These are phyloP conservation scores for Penicillium palitans DNA, from an alignment of 2,329 filamentous ascomycete species.

Conservation along the genomic window DNA sequence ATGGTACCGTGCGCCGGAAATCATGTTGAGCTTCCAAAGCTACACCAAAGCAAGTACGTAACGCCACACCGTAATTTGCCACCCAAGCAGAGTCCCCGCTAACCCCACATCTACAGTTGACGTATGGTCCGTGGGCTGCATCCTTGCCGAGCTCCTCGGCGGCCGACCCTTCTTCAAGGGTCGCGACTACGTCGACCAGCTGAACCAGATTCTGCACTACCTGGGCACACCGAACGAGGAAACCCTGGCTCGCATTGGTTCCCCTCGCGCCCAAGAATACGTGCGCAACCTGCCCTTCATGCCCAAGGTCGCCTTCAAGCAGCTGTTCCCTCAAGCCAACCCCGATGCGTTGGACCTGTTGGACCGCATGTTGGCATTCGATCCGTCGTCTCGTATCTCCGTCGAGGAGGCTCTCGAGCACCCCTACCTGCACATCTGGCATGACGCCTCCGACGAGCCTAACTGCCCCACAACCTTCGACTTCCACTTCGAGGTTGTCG, in stretches of 20 bases:
- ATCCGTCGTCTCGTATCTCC: conserved; percentile 87
- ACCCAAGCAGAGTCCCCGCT: neutral
- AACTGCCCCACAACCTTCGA: conserved; percentile 92
- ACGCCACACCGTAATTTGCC: neutral
- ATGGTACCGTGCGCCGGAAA: conserved; percentile 98
- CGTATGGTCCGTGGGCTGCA: conserved; percentile 98
- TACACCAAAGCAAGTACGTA: conserved; percentile 99
- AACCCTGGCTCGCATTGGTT: conserved; percentile 89
- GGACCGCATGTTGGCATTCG: conserved; percentile 96
- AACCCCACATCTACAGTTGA: conserved; percentile 64
- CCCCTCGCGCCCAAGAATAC: conserved; percentile 94
- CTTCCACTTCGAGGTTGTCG: conserved; percentile 97
- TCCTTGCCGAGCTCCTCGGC: conserved; percentile 91
- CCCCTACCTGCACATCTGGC: conserved; percentile 96
- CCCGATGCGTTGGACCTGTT: conserved; percentile 92
- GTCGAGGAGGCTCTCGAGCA: conserved; percentile 96
- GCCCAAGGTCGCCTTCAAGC: conserved; percentile 87
- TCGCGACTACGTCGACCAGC: conserved; percentile 97
- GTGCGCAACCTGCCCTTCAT: conserved; percentile 94
- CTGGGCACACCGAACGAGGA: conserved; percentile 96
- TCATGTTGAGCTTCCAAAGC: conserved; percentile 99
- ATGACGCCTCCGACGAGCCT: conserved; percentile 94
- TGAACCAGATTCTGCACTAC: conserved; percentile 98
- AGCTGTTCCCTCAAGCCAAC: conserved; percentile 91
- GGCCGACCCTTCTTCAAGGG: conserved; percentile 99